Percentiles rank a stretch among this genome's conserved stretches.
These are phyloP conservation scores for Hypoxylon lienhwacheense DNA, from an alignment of 495 filamentous ascomycete species.

Conservation along the genomic window DNA sequence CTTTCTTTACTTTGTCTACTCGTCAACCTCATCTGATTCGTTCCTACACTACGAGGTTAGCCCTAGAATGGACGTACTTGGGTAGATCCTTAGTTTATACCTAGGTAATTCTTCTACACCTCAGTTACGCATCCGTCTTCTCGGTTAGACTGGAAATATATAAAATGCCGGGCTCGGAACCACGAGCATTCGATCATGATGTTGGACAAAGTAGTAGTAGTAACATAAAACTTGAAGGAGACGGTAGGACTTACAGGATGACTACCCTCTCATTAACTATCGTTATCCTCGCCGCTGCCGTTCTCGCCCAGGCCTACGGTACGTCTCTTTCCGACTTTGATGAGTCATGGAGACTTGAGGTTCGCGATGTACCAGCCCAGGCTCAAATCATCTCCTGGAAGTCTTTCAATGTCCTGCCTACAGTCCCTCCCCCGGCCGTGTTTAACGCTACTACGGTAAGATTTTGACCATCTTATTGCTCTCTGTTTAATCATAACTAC, in stretches of 20 bases:
- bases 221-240: no score
- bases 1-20: no score
- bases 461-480: not conserved
- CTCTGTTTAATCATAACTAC: not conserved
- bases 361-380: conserved; percentile 44
- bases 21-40: no score
- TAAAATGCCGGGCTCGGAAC: conserved; percentile 7
- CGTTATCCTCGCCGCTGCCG: conserved; percentile 9
- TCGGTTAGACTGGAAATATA: not conserved
- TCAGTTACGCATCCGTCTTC: no score
- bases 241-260: conserved; percentile 17
- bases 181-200: not conserved
- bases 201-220: not conserved
- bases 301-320: conserved; percentile 10
- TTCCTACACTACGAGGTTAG: no score
- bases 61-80: no score
- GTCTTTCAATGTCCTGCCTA: conserved; percentile 43
- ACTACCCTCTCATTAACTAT: conserved; percentile 13
- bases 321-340: conserved; percentile 3
- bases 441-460: conserved; percentile 36
- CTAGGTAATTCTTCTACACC: no score
- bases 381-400: conserved; percentile 50
- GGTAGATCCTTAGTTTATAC: no score
- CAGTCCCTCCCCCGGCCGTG: conserved; percentile 35
- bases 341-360: conserved; percentile 18